Evolutionary conservation across 495 filamentous ascomycete genomes (phyloP), one percentile per base, ranked within the genome.

Genomic region (Podospora pseudoanserina): DNA sequence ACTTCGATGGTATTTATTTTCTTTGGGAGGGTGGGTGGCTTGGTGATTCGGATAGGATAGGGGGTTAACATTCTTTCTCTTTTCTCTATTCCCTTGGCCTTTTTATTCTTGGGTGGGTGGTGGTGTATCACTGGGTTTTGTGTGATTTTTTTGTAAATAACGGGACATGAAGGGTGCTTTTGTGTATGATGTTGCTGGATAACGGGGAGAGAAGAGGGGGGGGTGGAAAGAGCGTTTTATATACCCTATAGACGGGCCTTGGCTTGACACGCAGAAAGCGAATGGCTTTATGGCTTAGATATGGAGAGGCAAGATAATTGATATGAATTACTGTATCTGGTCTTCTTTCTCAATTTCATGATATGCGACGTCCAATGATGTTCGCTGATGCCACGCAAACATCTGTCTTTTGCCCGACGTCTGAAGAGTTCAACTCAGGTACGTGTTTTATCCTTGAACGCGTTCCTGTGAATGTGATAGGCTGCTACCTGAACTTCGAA

Each of bases 1-100:
- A 32, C 30, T 32, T 32, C 11, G 7, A 49, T 49, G 13, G 9
- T 49, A 49, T 11, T 49, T 13, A 49, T 18, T 13, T 11, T 1
- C 39, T 49, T 49, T 5, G 39, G 39, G 39, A 3, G 9, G 39
- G 15, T 49, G 39, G 39, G 39, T 49, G 23, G 23, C 23, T 23
- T 23, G 23, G 23, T 23, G 23, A 23, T 49, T 11, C 2, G 39
- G 15, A 13, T 49, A 16, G 39, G 39, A 49, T 49, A 11, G 5
- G 39, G 39, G 39, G 5, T 49, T 34, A 65, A 44, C 19, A 34
- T 61, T 61, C 57, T 65, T 58, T n/a, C 6, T 58, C 6, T 58
- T n/a, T 20, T 58, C 6, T 58, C n/a, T 58, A 56, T 15, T 58
- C 23, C 23, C 23, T 19, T 58, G 3, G 55, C 23, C 1, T 58